These are phyloP conservation scores for Solanum sparsipilum DNA, from an alignment of 257 asterid genomes.

Conservation along the genomic window DNA sequence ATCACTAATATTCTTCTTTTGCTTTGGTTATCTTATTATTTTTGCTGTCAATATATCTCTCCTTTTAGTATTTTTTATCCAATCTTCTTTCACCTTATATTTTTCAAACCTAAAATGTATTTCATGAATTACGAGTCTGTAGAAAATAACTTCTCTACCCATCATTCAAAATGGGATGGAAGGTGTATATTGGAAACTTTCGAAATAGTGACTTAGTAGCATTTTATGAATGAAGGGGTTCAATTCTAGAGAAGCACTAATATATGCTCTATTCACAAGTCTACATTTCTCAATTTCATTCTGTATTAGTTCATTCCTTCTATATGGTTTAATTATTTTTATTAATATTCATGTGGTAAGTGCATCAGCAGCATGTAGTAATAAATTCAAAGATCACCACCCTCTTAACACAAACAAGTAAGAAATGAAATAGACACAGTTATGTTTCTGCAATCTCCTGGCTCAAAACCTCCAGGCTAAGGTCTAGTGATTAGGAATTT, in stretches of 20 bases:
- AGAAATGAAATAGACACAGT: not conserved
- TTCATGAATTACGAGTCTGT: not conserved
- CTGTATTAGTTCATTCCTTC: not conserved
- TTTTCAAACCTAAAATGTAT: not conserved
- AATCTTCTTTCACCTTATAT: not conserved
- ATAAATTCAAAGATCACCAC: not conserved
- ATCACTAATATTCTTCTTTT: not conserved
- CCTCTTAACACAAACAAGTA: not conserved
- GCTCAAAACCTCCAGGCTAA: not conserved
- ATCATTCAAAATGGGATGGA: not conserved
- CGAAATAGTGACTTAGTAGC: not conserved
- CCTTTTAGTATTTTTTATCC: not conserved
- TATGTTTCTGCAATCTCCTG: not conserved
- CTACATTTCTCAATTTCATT: not conserved
- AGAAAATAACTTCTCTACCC: not conserved
- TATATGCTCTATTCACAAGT: not conserved
- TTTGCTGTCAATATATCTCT: not conserved
- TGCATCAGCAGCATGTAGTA: not conserved
- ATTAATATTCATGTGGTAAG: not conserved
- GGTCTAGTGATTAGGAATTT: not conserved
- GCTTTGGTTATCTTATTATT: not conserved
- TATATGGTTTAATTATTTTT: not conserved
- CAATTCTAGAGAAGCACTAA: not conserved
- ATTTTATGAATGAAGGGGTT: not conserved
- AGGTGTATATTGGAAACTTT: not conserved